Percentiles rank a stretch among this genome's conserved stretches.
These are phyloP conservation scores for Penicillium subrubescens DNA, from an alignment of 495 filamentous ascomycete species.

Conservation along the genomic window DNA sequence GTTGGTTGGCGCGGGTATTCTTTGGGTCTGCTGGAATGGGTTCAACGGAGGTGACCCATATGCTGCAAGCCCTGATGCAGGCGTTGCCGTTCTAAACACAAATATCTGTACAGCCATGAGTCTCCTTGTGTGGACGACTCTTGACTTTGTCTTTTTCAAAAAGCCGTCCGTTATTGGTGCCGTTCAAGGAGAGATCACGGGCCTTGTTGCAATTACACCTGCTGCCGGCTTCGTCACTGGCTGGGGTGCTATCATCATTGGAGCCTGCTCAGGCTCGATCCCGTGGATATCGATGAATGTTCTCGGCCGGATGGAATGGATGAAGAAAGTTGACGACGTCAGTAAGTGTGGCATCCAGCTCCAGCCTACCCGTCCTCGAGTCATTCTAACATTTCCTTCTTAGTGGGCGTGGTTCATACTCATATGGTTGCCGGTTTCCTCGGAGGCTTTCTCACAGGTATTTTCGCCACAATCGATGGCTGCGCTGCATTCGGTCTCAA, in stretches of 20 bases:
- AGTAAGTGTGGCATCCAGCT: slow-evolving; percentile 14
- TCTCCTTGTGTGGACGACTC: slow-evolving; percentile 49
- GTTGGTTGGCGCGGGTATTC: slow-evolving; percentile 55
- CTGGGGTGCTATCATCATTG: slow-evolving; percentile 57
- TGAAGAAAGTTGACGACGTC: slow-evolving; percentile 53
- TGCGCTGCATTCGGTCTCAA: slow-evolving; percentile 50
- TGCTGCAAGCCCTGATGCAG: slow-evolving; percentile 54
- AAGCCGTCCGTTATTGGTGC: slow-evolving; percentile 56
- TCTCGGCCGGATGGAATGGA: slow-evolving; percentile 43
- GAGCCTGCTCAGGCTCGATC: slow-evolving; percentile 50
- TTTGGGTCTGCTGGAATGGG: slow-evolving; percentile 63
- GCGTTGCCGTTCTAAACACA: slow-evolving; percentile 60
- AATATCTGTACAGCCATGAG: slow-evolving; percentile 57
- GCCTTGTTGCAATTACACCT: slow-evolving; percentile 58
- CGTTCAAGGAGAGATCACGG: slow-evolving; percentile 57
- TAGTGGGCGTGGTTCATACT: slow-evolving; percentile 55
- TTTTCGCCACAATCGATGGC: slow-evolving; percentile 56
- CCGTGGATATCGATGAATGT: slow-evolving; percentile 60
- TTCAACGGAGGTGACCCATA: slow-evolving; percentile 63
- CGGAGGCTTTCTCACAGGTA: slow-evolving; percentile 55
- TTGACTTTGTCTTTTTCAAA: slow-evolving; percentile 50
- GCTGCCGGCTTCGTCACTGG: slow-evolving; percentile 58
- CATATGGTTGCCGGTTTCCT: slow-evolving; percentile 54
- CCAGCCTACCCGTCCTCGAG: not conserved
- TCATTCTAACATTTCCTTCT: not conserved